Evolutionary conservation across 805 yeast species (phyloP).

Genomic region (Myxozyma neotropica): DNA sequence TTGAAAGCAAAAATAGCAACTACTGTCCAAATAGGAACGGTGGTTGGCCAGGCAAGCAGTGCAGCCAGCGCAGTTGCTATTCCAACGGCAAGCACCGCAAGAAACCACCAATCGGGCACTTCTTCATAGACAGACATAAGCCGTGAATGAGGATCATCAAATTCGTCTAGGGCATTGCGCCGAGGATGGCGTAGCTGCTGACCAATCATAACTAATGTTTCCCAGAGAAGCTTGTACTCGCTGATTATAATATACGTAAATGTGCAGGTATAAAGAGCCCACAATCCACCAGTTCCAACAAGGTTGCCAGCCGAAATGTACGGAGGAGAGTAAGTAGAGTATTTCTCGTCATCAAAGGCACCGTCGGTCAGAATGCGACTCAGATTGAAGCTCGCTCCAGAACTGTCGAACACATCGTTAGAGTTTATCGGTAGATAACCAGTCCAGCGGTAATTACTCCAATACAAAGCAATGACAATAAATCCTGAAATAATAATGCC

Average conservation of each 20-base stretch:
- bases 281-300: conserved; percentile 39
- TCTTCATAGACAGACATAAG: conserved; percentile 20
- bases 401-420: conserved; percentile 41
- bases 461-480: conserved; percentile 44
- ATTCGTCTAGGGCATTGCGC: conserved; percentile 45
- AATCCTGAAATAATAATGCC: conserved; percentile 44
- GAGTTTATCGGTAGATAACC: conserved; percentile 56
- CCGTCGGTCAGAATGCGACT: conserved; percentile 51
- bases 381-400: conserved; percentile 49
- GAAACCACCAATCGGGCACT: conserved; percentile 57
- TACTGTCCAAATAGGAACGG: conserved; percentile 39
- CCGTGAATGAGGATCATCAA: conserved; percentile 21
- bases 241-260: conserved; percentile 15
- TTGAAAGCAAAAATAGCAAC: conserved; percentile 41
- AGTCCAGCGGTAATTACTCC: conserved; percentile 54
- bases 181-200: conserved; percentile 20
- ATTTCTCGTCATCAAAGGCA: conserved; percentile 51
- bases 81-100: conserved; percentile 49
- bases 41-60: conserved; percentile 44
- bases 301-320: conserved; percentile 59
- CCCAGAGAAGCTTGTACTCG: conserved; percentile 40
- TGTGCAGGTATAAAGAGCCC: conserved; percentile 20
- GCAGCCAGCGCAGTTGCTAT: conserved; percentile 49
- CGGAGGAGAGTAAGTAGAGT: conserved; percentile 57
- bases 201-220: conserved; percentile 38